Percentiles rank a stretch among this genome's conserved stretches.
phyloP scores from a whole-genome alignment of 1,139 yeast species.

The Hemisphaericaspora xylanilytica region DNA sequence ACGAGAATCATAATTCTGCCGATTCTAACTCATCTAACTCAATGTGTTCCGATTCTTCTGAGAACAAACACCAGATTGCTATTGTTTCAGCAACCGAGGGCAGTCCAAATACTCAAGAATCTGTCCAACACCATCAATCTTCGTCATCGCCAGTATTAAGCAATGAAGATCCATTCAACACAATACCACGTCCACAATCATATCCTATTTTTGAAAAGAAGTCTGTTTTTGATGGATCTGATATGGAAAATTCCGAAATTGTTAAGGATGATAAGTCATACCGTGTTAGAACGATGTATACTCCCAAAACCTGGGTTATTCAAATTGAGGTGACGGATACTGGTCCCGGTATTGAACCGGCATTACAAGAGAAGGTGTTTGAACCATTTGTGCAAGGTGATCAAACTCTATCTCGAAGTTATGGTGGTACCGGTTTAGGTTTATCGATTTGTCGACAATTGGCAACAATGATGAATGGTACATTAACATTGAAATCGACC shows the following conservation, averaged over 20 bases:
- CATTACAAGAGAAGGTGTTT: conserved; percentile 77
- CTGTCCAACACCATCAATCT: neutral
- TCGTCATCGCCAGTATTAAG: neutral
- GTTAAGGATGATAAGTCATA: conserved; percentile 35
- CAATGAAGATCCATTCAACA: neutral
- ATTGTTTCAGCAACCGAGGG: neutral
- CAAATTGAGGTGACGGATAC: conserved; percentile 82
- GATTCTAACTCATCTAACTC: neutral
- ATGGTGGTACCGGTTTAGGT: conserved; percentile 96
- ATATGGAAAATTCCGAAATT: conserved; percentile 16
- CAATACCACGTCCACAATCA: conserved; percentile 1
- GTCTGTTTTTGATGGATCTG: neutral
- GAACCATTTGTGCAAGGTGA: conserved; percentile 98
- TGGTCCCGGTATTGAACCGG: conserved; percentile 88
- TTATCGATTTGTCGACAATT: conserved; percentile 89
- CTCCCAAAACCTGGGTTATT: conserved; percentile 55
- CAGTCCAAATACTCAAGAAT: neutral
- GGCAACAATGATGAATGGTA: conserved; percentile 86
- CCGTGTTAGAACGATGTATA: conserved; percentile 35
- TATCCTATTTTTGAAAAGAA: conserved; percentile 2
- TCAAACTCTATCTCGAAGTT: conserved; percentile 84
- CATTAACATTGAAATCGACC: conserved; percentile 64
- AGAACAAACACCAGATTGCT: neutral
- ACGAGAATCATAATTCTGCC: neutral
- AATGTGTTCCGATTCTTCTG: neutral